phyloP scores from a whole-genome alignment of 805 yeast species.

The Candida broadrunensis region DNA sequence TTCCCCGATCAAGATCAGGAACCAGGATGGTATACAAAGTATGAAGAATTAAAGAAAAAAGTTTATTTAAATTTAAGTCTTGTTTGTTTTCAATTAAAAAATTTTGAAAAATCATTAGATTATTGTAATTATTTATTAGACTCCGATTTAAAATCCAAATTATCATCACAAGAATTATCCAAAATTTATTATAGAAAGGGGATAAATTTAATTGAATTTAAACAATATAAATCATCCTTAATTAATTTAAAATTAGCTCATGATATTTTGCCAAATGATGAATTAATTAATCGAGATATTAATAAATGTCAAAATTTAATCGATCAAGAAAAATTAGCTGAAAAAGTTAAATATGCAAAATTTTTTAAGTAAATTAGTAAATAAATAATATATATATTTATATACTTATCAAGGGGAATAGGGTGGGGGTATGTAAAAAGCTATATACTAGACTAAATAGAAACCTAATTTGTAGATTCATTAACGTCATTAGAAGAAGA shows the following conservation, averaged over 20 bases:
- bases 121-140: constrained; percentile 52
- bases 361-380: constrained; percentile 45
- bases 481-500: constrained; percentile 1
- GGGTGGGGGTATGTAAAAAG: neutral
- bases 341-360: constrained; percentile 57
- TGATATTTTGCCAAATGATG: constrained; percentile 46
- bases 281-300: constrained; percentile 44
- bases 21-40: constrained; percentile 48
- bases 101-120: constrained; percentile 48
- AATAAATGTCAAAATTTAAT: constrained; percentile 37
- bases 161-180: constrained; percentile 42
- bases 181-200: constrained; percentile 62
- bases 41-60: constrained; percentile 50
- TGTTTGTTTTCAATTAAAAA: constrained; percentile 45
- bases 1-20: constrained; percentile 69
- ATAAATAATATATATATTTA: neutral
- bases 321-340: constrained; percentile 44
- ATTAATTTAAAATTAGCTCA: constrained; percentile 44
- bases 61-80: constrained; percentile 59
- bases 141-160: constrained; percentile 42
- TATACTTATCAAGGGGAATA: neutral
- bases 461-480: constrained; percentile 1
- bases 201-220: constrained; percentile 38
- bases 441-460: neutral
- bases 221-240: constrained; percentile 49